Conservation (phyloP, 139 green algal species). For the Gonium pectorale region DNA sequence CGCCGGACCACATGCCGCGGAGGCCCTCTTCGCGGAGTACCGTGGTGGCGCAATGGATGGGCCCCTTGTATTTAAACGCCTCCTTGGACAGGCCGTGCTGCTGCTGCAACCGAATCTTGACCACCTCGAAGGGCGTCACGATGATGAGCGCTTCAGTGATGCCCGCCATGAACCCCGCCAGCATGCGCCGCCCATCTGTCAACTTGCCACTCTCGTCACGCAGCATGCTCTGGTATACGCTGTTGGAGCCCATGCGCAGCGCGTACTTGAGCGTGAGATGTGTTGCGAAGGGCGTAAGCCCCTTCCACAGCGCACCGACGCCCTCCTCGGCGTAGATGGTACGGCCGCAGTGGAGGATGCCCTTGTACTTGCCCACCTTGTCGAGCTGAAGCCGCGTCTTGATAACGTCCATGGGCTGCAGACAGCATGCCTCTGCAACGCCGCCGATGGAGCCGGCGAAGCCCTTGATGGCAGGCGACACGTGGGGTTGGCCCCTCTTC, state of each 20-base stretch:
- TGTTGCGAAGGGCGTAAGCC: slow-evolving; percentile 93
- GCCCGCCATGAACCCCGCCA: slow-evolving; percentile 85
- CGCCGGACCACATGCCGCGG: slow-evolving; percentile 89
- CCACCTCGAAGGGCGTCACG: slow-evolving; percentile 97
- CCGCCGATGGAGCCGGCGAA: slow-evolving; percentile 89
- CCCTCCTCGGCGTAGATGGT: slow-evolving; percentile 88
- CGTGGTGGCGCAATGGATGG: slow-evolving; percentile 85
- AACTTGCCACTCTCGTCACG: slow-evolving; percentile 79
- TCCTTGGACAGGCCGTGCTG: slow-evolving; percentile 82
- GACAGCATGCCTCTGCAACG: slow-evolving; percentile 88
- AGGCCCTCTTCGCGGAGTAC: slow-evolving; percentile 90
- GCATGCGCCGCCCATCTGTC: slow-evolving; percentile 65
- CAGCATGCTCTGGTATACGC: slow-evolving; percentile 85
- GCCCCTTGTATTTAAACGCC: slow-evolving; percentile 90
- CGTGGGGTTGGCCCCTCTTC: background rate
- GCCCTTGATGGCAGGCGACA: slow-evolving; percentile 64
- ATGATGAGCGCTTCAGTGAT: slow-evolving; percentile 95
- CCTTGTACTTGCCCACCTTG: slow-evolving; percentile 81
- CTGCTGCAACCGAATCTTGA: slow-evolving; percentile 97
- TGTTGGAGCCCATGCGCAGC: slow-evolving; percentile 94
- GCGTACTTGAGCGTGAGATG: slow-evolving; percentile 97
- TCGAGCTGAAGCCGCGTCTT: slow-evolving; percentile 97
- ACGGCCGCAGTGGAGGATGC: slow-evolving; percentile 84
- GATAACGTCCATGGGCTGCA: slow-evolving; percentile 96
- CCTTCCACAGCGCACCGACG: slow-evolving; percentile 91